A percentile compares a stretch with the other conserved stretches of the same genome.
Evolutionary conservation across 495 filamentous ascomycete genomes (phyloP).

Genomic region (Penicillium arizonense): DNA sequence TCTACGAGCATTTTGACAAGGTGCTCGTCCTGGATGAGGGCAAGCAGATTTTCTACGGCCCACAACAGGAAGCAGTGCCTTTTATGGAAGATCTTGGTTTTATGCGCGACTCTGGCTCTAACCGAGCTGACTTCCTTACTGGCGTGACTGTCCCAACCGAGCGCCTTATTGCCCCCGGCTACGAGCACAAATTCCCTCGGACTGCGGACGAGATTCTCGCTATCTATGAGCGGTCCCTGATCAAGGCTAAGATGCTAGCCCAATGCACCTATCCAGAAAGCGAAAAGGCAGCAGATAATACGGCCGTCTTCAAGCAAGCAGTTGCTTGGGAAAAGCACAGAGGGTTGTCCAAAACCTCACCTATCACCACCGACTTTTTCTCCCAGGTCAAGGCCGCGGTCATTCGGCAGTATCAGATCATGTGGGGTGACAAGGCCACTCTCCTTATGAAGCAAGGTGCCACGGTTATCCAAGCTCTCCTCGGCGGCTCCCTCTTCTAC

Average conservation of each 20-base stretch:
- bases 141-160: slow-evolving; percentile 64
- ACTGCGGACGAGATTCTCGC: slow-evolving; percentile 30
- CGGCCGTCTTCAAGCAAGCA: slow-evolving; percentile 40
- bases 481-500: slow-evolving; percentile 32
- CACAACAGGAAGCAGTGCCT: slow-evolving; percentile 55
- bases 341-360: slow-evolving; percentile 26
- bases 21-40: slow-evolving; percentile 65
- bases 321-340: slow-evolving; percentile 37
- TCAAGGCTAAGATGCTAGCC: slow-evolving; percentile 26
- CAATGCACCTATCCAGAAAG: slow-evolving; percentile 47
- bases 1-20: slow-evolving; percentile 67
- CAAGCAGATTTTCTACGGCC: slow-evolving; percentile 61
- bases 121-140: slow-evolving; percentile 66
- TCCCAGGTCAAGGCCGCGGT: slow-evolving; percentile 52
- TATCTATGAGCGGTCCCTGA: slow-evolving; percentile 31
- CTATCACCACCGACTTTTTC: slow-evolving; percentile 53
- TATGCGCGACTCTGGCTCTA: slow-evolving; percentile 57
- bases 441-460: slow-evolving; percentile 52
- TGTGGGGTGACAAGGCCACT: slow-evolving; percentile 55
- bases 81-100: slow-evolving; percentile 67
- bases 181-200: slow-evolving; percentile 37
- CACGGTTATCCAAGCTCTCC: slow-evolving; percentile 26
- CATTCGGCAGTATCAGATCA: slow-evolving; percentile 49
- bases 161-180: slow-evolving; percentile 52
- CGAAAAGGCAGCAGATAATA: slow-evolving; percentile 32